These are phyloP conservation scores for Penicillium subrubescens DNA, from an alignment of 495 filamentous ascomycete species.

Conservation along the genomic window DNA sequence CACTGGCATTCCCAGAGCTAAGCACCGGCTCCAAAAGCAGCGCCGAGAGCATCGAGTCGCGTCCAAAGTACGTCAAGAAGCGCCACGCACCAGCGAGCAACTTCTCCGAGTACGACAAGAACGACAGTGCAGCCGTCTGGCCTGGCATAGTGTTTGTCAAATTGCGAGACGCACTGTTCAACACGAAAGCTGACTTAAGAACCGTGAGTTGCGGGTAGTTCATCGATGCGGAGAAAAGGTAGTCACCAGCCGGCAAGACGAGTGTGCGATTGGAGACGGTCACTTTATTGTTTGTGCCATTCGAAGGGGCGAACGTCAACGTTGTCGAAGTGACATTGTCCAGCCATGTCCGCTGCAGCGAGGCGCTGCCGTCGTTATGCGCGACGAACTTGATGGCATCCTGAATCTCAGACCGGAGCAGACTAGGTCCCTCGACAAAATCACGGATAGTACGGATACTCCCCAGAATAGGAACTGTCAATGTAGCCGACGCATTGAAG, in stretches of 20 bases:
- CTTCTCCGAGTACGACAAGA: constrained; percentile 64
- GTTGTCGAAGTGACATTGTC: constrained; percentile 57
- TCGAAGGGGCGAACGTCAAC: constrained; percentile 46
- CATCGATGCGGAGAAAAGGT: constrained; percentile 59
- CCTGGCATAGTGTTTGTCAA: constrained; percentile 48
- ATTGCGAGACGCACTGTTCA: constrained; percentile 47
- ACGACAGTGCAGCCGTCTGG: constrained; percentile 56
- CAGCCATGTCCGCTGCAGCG: constrained; percentile 57
- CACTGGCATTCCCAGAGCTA: constrained; percentile 55
- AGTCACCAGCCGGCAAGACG: constrained; percentile 52
- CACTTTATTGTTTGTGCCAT: constrained; percentile 31
- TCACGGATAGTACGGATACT: constrained; percentile 64
- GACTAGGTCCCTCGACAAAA: constrained; percentile 59
- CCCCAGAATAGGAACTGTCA: constrained; percentile 58
- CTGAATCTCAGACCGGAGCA: constrained; percentile 55
- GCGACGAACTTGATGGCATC: constrained; percentile 43
- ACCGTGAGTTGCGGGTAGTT: constrained; percentile 63
- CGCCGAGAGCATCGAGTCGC: constrained; percentile 63
- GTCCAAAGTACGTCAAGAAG: constrained; percentile 68
- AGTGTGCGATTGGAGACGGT: constrained; percentile 44
- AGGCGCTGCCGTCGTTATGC: constrained; percentile 41
- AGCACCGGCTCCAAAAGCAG: constrained; percentile 60
- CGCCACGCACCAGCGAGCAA: constrained; percentile 67
- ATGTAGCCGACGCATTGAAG: constrained; percentile 57
- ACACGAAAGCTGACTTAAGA: constrained; percentile 47